These are phyloP conservation scores for Tolypocladium amazonense DNA, from an alignment of 2,329 filamentous ascomycete genomes.

Conservation along the genomic window DNA sequence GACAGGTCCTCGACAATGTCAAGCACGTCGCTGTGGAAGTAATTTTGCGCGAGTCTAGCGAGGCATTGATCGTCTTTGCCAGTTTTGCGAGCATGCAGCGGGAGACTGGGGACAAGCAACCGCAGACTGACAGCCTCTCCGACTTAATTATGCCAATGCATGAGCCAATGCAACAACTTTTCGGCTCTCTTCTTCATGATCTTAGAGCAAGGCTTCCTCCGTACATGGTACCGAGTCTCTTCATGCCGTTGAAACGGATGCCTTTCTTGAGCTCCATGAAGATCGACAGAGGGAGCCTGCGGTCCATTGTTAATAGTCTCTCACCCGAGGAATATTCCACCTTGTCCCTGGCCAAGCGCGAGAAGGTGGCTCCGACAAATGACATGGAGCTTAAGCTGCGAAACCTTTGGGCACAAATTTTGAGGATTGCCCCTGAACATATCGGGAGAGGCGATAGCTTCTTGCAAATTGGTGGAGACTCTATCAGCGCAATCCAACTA, in stretches of 20 bases:
- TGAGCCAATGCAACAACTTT: not conserved
- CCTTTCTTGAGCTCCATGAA: not conserved
- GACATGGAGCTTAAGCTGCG: not conserved
- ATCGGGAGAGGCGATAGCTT: constrained; percentile 4
- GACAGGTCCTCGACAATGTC: not conserved
- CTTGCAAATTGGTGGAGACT: constrained; percentile 34
- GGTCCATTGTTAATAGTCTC: not conserved
- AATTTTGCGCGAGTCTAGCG: not conserved
- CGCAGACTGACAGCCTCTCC: not conserved
- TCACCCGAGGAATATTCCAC: not conserved
- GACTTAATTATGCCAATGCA: not conserved
- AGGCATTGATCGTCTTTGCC: not conserved
- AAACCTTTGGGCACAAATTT: constrained; percentile 31
- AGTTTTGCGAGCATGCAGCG: not conserved
- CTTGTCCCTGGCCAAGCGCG: not conserved
- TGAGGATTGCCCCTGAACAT: constrained; percentile 24
- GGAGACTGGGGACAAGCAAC: not conserved
- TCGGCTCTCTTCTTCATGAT: not conserved
- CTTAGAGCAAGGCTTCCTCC: not conserved
- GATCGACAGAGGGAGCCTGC: not conserved
- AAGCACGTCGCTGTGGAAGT: constrained; percentile 2
- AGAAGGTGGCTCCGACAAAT: not conserved
- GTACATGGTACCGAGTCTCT: not conserved
- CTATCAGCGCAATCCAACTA: constrained; percentile 14
- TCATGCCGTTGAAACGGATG: not conserved